A percentile compares a stretch with the other conserved stretches of the same genome.
Conservation (phyloP, 352 stramenopile genomes). For the Phytophthora litchii region DNA sequence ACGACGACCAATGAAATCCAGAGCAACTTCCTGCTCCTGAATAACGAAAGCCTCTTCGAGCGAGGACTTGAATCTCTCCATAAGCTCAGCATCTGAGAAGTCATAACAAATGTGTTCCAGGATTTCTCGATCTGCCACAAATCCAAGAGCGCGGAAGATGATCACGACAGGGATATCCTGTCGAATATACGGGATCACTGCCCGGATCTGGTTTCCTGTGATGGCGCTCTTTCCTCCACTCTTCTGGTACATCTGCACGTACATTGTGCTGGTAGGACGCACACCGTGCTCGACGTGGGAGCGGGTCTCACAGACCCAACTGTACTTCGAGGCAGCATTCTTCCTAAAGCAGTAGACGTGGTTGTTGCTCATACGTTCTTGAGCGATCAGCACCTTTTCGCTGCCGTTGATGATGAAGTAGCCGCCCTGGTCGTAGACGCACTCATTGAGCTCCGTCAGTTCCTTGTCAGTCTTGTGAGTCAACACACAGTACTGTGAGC, state of each 20-base stretch:
- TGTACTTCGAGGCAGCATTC: constrained; percentile 97
- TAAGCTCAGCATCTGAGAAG: constrained; percentile 98
- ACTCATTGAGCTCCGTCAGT: constrained; percentile 96
- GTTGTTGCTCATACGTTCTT: constrained; percentile 99
- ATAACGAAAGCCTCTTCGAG: constrained; percentile 99
- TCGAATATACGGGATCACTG: constrained; percentile 98
- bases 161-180: constrained; percentile 99
- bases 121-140: constrained; percentile 97
- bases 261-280: constrained; percentile 96
- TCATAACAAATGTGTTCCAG: constrained; percentile 99
- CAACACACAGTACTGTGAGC: constrained; percentile 96
- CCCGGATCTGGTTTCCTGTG: constrained; percentile 98
- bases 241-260: constrained; percentile 99
- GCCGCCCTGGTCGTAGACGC: constrained; percentile 99
- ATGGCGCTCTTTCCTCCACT: constrained; percentile 93
- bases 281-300: constrained; percentile 96
- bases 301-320: constrained; percentile 96
- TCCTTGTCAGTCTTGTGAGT: constrained; percentile 93
- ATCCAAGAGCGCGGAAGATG: constrained; percentile 98
- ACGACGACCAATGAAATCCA: constrained; percentile 99
- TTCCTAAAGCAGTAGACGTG: constrained; percentile 99
- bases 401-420: constrained; percentile 99
- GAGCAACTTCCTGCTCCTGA: constrained; percentile 96
- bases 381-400: constrained; percentile 99
- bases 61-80: constrained; percentile 98